A percentile compares a stretch with the other conserved stretches of the same genome.
phyloP scores from a whole-genome alignment of 176 grass and related monocot species.

The Tillandsia leiboldiana region DNA sequence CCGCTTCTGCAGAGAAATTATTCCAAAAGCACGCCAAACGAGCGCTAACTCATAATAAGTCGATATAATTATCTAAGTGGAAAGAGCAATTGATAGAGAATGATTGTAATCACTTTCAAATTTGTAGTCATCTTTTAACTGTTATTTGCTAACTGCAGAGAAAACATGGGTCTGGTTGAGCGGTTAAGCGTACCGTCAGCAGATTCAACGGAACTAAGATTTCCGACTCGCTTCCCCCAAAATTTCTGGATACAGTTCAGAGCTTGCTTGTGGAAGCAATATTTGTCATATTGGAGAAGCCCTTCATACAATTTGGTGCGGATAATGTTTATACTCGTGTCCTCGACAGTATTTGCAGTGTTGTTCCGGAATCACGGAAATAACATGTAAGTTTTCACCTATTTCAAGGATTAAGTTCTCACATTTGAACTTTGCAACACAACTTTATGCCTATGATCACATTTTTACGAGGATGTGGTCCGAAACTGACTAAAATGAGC shows the following conservation, averaged over 20 bases:
- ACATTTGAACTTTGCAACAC: not conserved
- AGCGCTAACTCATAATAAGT: no score
- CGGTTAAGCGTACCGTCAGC: constrained; percentile 31
- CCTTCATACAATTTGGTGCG: constrained; percentile 65
- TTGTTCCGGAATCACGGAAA: constrained; percentile 53
- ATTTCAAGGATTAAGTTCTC: not conserved
- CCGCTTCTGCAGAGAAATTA: no score
- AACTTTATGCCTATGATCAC: no score
- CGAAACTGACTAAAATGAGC: no score
- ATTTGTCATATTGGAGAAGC: constrained; percentile 70
- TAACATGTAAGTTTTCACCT: constrained; percentile 38
- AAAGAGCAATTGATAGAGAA: no score
- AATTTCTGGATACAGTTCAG: constrained; percentile 50
- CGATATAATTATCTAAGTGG: no score
- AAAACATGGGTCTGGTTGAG: constrained; percentile 35
- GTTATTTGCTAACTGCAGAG: constrained; percentile 40
- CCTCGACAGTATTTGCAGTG: constrained; percentile 19
- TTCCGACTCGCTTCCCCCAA: constrained; percentile 47
- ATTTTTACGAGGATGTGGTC: no score
- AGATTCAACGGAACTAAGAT: constrained; percentile 36
- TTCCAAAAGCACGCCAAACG: no score
- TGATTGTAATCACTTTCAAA: not conserved
- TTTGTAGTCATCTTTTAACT: not conserved
- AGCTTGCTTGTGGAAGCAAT: constrained; percentile 81
- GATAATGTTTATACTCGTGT: constrained; percentile 25